Conservation (phyloP, 768 basidiomycete genomes). For the Plicaturopsis crispa region DNA sequence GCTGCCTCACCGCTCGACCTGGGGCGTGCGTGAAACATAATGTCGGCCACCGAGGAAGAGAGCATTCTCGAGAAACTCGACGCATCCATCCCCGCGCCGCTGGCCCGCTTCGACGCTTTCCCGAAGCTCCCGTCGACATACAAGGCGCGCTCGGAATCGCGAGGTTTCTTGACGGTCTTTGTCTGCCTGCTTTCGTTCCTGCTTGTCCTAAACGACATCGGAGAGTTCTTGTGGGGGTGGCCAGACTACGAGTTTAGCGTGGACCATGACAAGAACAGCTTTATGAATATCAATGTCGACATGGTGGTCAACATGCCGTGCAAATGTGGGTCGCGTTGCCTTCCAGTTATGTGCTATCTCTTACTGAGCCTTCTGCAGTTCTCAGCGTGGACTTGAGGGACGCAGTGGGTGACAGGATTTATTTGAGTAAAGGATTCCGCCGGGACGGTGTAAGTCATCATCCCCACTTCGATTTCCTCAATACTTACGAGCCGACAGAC, state of each 20-base stretch:
- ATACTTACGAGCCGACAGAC: slow-evolving; percentile 36
- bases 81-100: slow-evolving; percentile 49
- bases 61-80: slow-evolving; percentile 59
- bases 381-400: slow-evolving; percentile 87
- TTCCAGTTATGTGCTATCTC: slow-evolving; percentile 1
- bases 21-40: too few species aligned
- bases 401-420: slow-evolving; percentile 87
- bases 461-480: background rate
- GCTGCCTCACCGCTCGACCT: too few species aligned
- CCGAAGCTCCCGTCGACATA: slow-evolving; percentile 80
- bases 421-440: slow-evolving; percentile 68
- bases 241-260: slow-evolving; percentile 86
- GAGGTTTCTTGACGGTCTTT: slow-evolving; percentile 76
- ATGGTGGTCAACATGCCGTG: slow-evolving; percentile 92
- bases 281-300: slow-evolving; percentile 85
- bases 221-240: slow-evolving; percentile 92
- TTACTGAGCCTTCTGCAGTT: slow-evolving; percentile 33
- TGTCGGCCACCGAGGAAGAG: slow-evolving; percentile 13
- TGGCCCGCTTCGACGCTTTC: slow-evolving; percentile 79
- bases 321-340: slow-evolving; percentile 52
- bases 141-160: slow-evolving; percentile 69
- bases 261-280: slow-evolving; percentile 52
- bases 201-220: slow-evolving; percentile 81
- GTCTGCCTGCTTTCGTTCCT: slow-evolving; percentile 59
- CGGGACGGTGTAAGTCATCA: slow-evolving; percentile 68